phyloP scores from a whole-genome alignment of 2,329 filamentous ascomycete species.

The Boeremia lycopersici region DNA sequence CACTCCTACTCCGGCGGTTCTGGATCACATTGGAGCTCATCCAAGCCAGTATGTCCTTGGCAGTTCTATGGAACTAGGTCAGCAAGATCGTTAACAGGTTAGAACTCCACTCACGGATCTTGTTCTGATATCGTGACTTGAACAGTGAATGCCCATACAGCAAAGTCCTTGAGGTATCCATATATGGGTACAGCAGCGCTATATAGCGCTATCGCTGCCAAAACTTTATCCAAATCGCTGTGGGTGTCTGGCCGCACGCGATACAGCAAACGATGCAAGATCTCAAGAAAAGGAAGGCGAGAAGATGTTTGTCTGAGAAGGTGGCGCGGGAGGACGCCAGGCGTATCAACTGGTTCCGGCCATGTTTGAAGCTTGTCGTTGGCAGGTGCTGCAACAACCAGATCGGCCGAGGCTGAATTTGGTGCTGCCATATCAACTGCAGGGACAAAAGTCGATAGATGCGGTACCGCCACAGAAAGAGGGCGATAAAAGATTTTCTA shows the following conservation, averaged over 20 bases:
- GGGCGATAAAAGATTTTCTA: neutral
- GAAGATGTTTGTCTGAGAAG: constrained; percentile 26
- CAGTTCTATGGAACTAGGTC: constrained; percentile 11
- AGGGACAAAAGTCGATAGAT: neutral
- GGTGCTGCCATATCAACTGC: constrained; percentile 5
- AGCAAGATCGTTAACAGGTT: neutral
- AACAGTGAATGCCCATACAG: constrained; percentile 28
- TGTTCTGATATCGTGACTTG: constrained; percentile 30
- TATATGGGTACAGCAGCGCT: constrained; percentile 28
- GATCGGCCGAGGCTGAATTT: constrained; percentile 4
- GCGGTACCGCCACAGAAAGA: neutral
- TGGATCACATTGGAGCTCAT: constrained; percentile 34
- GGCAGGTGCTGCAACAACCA: constrained; percentile 5
- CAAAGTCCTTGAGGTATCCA: constrained; percentile 22
- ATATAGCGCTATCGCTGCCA: constrained; percentile 34
- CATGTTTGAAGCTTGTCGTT: constrained; percentile 17
- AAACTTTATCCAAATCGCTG: constrained; percentile 28
- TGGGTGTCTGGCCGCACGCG: constrained; percentile 24
- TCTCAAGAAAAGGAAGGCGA: constrained; percentile 34
- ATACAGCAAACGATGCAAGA: constrained; percentile 34
- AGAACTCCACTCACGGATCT: constrained; percentile 19
- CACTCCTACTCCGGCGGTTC: constrained; percentile 27
- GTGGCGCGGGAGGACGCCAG: constrained; percentile 32
- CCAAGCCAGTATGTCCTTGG: constrained; percentile 35
- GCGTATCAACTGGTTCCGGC: constrained; percentile 33